These are phyloP conservation scores for Tricholoma furcatifolium DNA, from an alignment of 768 basidiomycete species.

Conservation along the genomic window DNA sequence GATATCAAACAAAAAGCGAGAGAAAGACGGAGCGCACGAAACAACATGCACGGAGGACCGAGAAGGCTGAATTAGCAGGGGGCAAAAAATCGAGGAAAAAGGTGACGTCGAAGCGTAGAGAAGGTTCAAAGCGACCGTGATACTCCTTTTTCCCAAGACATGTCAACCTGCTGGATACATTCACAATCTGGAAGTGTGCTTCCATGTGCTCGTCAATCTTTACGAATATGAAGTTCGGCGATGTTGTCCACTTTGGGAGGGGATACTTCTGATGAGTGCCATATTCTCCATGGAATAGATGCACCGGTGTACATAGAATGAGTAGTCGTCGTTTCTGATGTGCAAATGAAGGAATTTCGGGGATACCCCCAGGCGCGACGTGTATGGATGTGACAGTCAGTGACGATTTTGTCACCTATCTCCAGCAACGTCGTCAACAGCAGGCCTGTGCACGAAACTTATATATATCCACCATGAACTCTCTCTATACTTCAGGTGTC, in stretches of 20 bases:
- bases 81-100: conserved; percentile 54
- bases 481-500: conserved; percentile 90
- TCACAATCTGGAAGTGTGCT: no score
- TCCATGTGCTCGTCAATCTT: no score
- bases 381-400: no score
- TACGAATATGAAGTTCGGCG: no score
- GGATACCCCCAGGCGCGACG: no score
- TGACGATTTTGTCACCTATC: not conserved
- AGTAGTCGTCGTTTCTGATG: no score
- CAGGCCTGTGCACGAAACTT: conserved; percentile 7
- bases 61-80: conserved; percentile 73
- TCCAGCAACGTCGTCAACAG: conserved; percentile 3
- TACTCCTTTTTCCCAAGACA: not conserved
- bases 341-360: no score
- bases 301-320: not conserved
- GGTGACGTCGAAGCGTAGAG: conserved; percentile 19
- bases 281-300: not conserved
- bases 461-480: conserved; percentile 66
- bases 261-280: not conserved
- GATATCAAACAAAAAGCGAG: conserved; percentile 71
- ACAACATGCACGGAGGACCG: conserved; percentile 60
- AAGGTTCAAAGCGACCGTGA: conserved; percentile 18
- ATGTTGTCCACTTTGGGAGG: no score
- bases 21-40: conserved; percentile 60
- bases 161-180: not conserved